Evolutionary conservation across 768 basidiomycete genomes (phyloP).

Genomic region (Ephemerocybe angulata): DNA sequence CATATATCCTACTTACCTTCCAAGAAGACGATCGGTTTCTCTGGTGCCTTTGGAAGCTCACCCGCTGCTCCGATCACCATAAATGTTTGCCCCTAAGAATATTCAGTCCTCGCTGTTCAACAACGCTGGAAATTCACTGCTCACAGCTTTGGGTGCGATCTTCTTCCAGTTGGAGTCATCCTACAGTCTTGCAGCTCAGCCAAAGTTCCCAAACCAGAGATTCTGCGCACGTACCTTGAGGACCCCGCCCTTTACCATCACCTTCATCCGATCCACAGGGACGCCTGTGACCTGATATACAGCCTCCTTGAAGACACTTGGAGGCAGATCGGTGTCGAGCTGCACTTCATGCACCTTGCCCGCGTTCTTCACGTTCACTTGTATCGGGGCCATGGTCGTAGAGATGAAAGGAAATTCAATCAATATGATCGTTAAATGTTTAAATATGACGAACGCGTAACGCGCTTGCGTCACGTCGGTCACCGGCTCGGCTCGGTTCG

Average conservation of each 20-base stretch:
- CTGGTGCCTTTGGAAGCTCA: slow-evolving; percentile 85
- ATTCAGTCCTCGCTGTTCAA: neutral
- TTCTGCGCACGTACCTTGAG: slow-evolving; percentile 63
- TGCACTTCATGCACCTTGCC: slow-evolving; percentile 72
- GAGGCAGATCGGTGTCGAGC: slow-evolving; percentile 70
- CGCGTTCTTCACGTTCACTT: slow-evolving; percentile 87
- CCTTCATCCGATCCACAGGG: slow-evolving; percentile 90
- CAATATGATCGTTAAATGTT: slow-evolving; percentile 3
- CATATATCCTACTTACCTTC: slow-evolving; percentile 53
- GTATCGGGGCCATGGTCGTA: slow-evolving; percentile 55
- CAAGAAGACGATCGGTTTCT: slow-evolving; percentile 74
- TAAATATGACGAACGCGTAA: slow-evolving; percentile 14
- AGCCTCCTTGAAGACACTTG: slow-evolving; percentile 74
- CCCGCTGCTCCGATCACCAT: slow-evolving; percentile 94
- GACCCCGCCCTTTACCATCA: slow-evolving; percentile 91
- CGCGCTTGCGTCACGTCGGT: slow-evolving; percentile 16
- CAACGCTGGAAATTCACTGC: slow-evolving; percentile 20
- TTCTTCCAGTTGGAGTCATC: slow-evolving; percentile 87
- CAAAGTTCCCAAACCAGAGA: neutral
- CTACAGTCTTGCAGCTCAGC: slow-evolving; percentile 31
- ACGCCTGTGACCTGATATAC: slow-evolving; percentile 83
- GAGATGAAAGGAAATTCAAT: neutral
- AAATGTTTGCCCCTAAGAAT: slow-evolving; percentile 74
- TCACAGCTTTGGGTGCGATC: slow-evolving; percentile 75
- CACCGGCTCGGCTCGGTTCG: slow-evolving; percentile 1